Evolutionary conservation across 768 basidiomycete genomes (phyloP).

Genomic region (Rhodosporidiobolus sp.): DNA sequence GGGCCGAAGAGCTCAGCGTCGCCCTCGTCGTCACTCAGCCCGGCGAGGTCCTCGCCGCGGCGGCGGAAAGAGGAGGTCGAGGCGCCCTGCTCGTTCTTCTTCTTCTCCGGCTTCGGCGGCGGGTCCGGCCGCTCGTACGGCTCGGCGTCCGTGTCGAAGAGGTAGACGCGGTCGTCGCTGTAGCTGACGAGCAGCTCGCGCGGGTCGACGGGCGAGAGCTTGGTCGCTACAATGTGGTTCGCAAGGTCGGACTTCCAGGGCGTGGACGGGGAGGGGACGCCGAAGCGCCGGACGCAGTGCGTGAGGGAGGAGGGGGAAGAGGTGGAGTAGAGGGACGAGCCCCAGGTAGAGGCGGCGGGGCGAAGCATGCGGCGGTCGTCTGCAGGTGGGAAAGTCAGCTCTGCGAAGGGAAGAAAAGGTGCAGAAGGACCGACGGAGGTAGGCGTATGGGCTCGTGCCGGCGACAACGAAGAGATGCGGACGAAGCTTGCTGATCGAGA

Average conservation of each 20-base stretch:
- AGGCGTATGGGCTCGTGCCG: conserved; percentile 39
- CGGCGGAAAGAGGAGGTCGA: no score
- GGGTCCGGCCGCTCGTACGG: not conserved
- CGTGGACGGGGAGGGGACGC: conserved; percentile 12
- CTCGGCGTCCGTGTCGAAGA: conserved; percentile 38
- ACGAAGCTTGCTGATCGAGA: conserved; percentile 32
- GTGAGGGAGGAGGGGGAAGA: conserved; percentile 21
- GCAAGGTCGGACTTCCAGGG: conserved; percentile 2
- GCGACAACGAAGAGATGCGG: conserved; percentile 44
- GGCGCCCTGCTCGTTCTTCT: not conserved
- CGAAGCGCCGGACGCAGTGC: conserved; percentile 44
- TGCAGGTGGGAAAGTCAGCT: not conserved
- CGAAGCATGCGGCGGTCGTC: conserved; percentile 44
- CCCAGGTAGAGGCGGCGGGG: conserved; percentile 31
- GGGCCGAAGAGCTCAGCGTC: not conserved
- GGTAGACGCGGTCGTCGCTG: conserved; percentile 32
- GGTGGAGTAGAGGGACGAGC: not conserved
- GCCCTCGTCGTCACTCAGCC: not conserved
- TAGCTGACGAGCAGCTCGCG: conserved; percentile 40
- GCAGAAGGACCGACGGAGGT: conserved; percentile 22
- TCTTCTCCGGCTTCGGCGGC: not conserved
- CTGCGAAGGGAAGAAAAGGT: no score
- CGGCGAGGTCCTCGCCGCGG: not conserved
- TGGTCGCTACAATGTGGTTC: conserved; percentile 40
- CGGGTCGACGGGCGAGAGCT: conserved; percentile 28